These are phyloP conservation scores for Tricharina praecox DNA, from an alignment of 495 filamentous ascomycete species.

Conservation along the genomic window DNA sequence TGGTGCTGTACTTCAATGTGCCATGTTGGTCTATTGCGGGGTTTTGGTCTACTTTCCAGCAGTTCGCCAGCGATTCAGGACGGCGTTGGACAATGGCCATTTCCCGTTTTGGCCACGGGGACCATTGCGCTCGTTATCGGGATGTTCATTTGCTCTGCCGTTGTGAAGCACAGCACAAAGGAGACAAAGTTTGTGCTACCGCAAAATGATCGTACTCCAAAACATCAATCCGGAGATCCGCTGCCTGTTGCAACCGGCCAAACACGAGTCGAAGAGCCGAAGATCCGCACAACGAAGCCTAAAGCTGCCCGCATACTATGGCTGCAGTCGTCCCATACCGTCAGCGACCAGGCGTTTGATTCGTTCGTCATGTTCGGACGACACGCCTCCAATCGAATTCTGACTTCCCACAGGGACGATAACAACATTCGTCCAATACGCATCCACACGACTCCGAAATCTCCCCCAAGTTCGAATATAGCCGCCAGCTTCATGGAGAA, in stretches of 20 bases:
- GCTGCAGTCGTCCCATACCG: slow-evolving; percentile 11
- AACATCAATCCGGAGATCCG: no score
- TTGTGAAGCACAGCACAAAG: slow-evolving; percentile 11
- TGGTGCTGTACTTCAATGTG: slow-evolving; percentile 11
- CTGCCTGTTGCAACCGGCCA: no score
- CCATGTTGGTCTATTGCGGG: slow-evolving; percentile 10
- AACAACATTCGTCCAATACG: neutral
- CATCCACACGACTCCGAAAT: neutral
- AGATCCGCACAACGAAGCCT: no score
- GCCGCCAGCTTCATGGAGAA: no score
- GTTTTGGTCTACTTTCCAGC: slow-evolving; percentile 2
- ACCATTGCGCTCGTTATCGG: slow-evolving; percentile 10
- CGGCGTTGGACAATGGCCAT: slow-evolving; percentile 6
- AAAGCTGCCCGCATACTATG: slow-evolving; percentile 13
- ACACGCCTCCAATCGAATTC: neutral
- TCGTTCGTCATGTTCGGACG: slow-evolving; percentile 9
- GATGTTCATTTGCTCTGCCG: slow-evolving; percentile 16
- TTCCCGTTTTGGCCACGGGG: slow-evolving; percentile 4
- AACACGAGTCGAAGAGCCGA: no score
- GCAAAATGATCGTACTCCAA: no score
- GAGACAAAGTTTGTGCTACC: no score
- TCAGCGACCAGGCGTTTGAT: slow-evolving; percentile 14
- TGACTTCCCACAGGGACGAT: slow-evolving; percentile 5
- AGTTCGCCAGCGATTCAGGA: slow-evolving; percentile 5
- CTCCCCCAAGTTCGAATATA: neutral